Evolutionary conservation across 73 alveolate genomes (phyloP).

Genomic region (Tetrahymena elliotti): DNA sequence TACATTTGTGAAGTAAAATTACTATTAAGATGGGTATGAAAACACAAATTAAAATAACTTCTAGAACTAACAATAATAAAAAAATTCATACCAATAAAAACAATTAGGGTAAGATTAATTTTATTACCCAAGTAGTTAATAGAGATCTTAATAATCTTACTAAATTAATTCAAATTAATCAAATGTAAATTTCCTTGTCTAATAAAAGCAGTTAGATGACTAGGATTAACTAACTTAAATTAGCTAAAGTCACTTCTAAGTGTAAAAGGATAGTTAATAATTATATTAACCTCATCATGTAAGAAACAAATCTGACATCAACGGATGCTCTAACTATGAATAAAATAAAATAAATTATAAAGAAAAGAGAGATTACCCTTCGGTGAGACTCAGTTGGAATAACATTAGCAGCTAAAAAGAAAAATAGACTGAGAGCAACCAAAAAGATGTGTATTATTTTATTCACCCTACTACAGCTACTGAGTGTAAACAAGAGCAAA

Average conservation of each 20-base stretch:
- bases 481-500: background rate
- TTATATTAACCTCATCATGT: background rate
- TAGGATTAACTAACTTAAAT: background rate
- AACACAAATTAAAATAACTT: background rate
- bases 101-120: background rate
- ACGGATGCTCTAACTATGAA: background rate
- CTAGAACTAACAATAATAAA: no score
- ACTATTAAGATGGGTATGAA: no score
- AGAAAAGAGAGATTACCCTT: background rate
- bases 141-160: background rate
- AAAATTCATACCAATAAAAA: no score
- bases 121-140: background rate
- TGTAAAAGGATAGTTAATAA: background rate
- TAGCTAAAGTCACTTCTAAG: background rate
- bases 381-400: background rate
- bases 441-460: background rate
- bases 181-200: background rate
- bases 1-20: no score
- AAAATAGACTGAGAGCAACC: background rate
- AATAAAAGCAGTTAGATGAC: no score
- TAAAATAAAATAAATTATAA: background rate
- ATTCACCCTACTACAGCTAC: background rate
- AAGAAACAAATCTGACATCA: background rate
- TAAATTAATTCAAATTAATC: no score
- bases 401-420: background rate